Evolutionary conservation across 202 grass and related monocot species (phyloP), one percentile per base, ranked within the genome.

Genomic region (Hordeum pubiflorum): DNA sequence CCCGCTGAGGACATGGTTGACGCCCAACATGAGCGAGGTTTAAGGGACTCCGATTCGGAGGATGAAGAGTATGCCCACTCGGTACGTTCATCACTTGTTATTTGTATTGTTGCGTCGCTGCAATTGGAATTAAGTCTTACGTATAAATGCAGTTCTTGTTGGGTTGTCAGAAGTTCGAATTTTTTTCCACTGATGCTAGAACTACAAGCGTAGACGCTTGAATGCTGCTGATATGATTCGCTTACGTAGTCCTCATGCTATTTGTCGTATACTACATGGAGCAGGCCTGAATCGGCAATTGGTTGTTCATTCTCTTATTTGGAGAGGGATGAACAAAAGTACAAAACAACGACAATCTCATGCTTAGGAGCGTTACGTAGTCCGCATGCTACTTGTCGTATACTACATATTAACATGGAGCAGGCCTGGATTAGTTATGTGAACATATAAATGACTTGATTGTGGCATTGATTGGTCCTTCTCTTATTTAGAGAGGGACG

Each of bases 1-100:
- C 48, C 87, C 8, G 85, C 74, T 27, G 91, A 89, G 78, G 91
- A 92, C 75, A 89, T 86, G 85, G 75, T 82, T 21, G 89, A 94
- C 7, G 94, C 85, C 55, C 64, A 91, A 76, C 89, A 92, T 18
- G 91, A 86, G 37, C 76, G 63, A 27, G 91, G 57, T 27, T 33
- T 87, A 57, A 89, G 87, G 46, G 87, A 97, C 48, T 87, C 89
- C 1, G 94, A 97, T 83, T 93, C 91, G 21, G 94, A 97, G 23
- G 82, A 93, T 31, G 91, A 93, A 46, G 84, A 97, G 72, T 86
- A 89, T 17, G 81, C 72, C 21, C 79, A 76, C 18, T 87, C 75
- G 66, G 94, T 97, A 87, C 59, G 87, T 75, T 50, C 13, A 24
- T 46, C 12, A 33, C 3, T 26, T 11, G 3, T 65, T 63, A 31